These are phyloP conservation scores for Penicillium simplicissimum DNA, from an alignment of 495 filamentous ascomycete genomes.

Conservation along the genomic window DNA sequence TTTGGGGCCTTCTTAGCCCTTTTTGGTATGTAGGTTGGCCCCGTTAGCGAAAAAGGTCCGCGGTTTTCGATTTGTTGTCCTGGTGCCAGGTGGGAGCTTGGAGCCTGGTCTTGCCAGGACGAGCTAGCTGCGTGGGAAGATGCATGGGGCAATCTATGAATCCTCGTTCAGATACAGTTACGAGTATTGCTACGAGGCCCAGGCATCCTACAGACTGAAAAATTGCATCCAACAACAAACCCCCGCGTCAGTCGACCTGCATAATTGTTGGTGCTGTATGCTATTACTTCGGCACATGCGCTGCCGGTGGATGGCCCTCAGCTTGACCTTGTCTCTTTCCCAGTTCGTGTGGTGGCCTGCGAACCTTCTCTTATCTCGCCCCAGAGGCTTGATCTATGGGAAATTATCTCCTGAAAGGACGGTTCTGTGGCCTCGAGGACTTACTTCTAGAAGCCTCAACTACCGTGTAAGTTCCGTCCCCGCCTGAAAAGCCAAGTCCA, in stretches of 20 bases:
- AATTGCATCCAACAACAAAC: not conserved
- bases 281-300: not conserved
- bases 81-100: not conserved
- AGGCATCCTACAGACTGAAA: not conserved
- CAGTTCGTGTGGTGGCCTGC: not conserved
- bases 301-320: not conserved
- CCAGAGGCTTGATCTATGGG: not conserved
- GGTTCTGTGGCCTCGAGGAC: not conserved
- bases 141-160: not conserved
- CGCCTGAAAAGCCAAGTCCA: not conserved
- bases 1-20: constrained; percentile 1
- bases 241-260: not conserved
- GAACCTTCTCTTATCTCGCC: not conserved
- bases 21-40: not conserved
- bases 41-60: not conserved
- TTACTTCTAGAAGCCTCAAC: not conserved
- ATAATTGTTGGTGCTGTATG: constrained; percentile 1
- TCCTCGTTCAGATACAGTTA: not conserved
- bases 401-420: not conserved
- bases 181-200: not conserved
- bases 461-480: not conserved
- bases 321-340: not conserved
- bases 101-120: not conserved
- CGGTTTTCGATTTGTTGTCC: not conserved
- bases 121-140: not conserved